These are phyloP conservation scores for Lotus japonicus DNA, from an alignment of 306 rosid species.

Conservation along the genomic window DNA sequence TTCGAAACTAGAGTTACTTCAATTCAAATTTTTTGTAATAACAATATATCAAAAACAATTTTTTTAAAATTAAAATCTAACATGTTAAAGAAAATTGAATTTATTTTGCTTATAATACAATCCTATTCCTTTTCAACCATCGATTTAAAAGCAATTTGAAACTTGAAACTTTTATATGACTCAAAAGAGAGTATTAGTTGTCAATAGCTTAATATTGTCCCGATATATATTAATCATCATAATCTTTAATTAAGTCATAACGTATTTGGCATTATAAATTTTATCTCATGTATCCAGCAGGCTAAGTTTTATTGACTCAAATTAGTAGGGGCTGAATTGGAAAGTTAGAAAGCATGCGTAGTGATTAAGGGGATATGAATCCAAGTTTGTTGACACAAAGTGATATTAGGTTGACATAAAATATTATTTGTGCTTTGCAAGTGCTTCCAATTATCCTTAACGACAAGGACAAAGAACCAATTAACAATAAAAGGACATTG, in stretches of 20 bases:
- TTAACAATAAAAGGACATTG: constrained; percentile 40
- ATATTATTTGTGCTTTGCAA: constrained; percentile 38
- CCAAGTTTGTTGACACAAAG: constrained; percentile 20
- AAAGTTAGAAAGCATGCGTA: constrained; percentile 37
- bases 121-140: too few relatives aligned
- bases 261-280: background rate
- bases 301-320: background rate
- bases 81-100: too few relatives aligned
- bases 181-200: background rate
- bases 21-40: too few relatives aligned
- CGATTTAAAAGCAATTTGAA: too few relatives aligned
- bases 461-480: constrained; percentile 64
- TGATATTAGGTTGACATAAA: constrained; percentile 50
- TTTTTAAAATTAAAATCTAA: too few relatives aligned
- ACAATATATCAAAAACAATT: too few relatives aligned
- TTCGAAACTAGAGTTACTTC: too few relatives aligned
- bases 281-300: constrained; percentile 14
- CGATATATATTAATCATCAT: constrained; percentile 8
- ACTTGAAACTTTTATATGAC: background rate
- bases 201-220: background rate
- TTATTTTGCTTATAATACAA: too few relatives aligned
- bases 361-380: constrained; percentile 28
- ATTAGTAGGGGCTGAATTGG: constrained; percentile 24
- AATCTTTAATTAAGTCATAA: background rate
- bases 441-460: constrained; percentile 60